These are phyloP conservation scores for Xylaria sp. DNA, from an alignment of 2,329 filamentous ascomycete species.

Conservation along the genomic window DNA sequence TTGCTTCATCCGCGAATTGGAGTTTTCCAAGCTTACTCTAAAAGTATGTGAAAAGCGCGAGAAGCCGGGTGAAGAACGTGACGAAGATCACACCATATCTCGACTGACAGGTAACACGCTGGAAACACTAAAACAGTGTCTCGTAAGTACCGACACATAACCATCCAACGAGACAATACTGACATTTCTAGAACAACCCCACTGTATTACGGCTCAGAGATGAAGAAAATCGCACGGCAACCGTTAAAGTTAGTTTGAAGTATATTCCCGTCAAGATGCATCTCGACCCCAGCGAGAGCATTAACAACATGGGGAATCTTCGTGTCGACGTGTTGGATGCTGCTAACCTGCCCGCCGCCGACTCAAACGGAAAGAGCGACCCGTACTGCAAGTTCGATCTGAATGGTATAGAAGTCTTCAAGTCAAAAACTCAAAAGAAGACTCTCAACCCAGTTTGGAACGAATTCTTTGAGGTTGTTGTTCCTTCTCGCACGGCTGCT, in stretches of 20 bases:
- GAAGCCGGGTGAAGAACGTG: constrained; percentile 71
- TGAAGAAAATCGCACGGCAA: constrained; percentile 79
- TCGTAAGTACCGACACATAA: constrained; percentile 65
- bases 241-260: constrained; percentile 90
- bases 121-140: constrained; percentile 85
- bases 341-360: constrained; percentile 87
- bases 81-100: constrained; percentile 80
- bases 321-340: constrained; percentile 94
- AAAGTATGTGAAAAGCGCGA: constrained; percentile 85
- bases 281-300: constrained; percentile 93
- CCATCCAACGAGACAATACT: constrained; percentile 26
- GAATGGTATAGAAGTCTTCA: constrained; percentile 89
- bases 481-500: constrained; percentile 86
- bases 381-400: constrained; percentile 96
- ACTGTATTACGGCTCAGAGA: constrained; percentile 84
- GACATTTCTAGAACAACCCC: constrained; percentile 77
- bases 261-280: constrained; percentile 95
- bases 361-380: constrained; percentile 96
- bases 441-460: constrained; percentile 96
- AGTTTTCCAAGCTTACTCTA: constrained; percentile 92
- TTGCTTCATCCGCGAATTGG: constrained; percentile 95
- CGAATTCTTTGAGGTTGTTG: constrained; percentile 87
- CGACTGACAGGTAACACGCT: constrained; percentile 87
- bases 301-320: constrained; percentile 98
- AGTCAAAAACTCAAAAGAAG: constrained; percentile 97